phyloP scores from a whole-genome alignment of 2,329 filamentous ascomycete species.

The Aspergillus sp. region DNA sequence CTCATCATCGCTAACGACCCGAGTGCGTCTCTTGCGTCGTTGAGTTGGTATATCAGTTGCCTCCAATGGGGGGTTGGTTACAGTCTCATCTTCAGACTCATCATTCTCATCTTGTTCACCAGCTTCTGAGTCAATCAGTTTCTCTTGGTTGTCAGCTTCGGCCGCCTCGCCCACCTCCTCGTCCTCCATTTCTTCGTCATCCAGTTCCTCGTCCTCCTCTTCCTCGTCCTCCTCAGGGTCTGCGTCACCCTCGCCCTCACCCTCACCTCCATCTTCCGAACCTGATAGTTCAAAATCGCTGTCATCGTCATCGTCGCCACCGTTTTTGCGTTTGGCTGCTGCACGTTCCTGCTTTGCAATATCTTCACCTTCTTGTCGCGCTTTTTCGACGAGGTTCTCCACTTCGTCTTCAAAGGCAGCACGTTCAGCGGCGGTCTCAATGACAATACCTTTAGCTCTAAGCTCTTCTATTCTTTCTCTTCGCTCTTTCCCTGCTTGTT shows the following conservation, averaged over 20 bases:
- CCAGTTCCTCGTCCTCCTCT: conserved; percentile 26
- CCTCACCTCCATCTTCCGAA: conserved; percentile 45
- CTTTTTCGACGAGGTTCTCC: conserved; percentile 84
- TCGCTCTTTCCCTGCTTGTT: conserved; percentile 76
- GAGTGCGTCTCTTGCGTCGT: conserved; percentile 53
- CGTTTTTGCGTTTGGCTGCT: conserved; percentile 63
- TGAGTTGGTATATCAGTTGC: conserved; percentile 48
- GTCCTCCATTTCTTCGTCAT: conserved; percentile 17
- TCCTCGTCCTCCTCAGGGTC: conserved; percentile 33
- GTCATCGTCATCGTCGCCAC: conserved; percentile 37
- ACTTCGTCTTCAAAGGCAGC: conserved; percentile 78
- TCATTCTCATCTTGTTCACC: conserved; percentile 40
- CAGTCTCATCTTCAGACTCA: conserved; percentile 34
- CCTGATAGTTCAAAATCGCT: conserved; percentile 47
- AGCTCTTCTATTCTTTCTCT: conserved; percentile 75
- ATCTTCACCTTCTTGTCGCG: conserved; percentile 74
- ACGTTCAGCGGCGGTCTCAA: conserved; percentile 84
- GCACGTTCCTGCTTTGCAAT: conserved; percentile 76
- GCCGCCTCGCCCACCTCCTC: conserved; percentile 13
- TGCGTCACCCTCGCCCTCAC: conserved; percentile 39
- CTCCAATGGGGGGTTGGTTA: conserved; percentile 37
- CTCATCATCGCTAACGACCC: conserved; percentile 67
- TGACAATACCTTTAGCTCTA: conserved; percentile 72
- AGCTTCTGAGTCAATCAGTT: conserved; percentile 31
- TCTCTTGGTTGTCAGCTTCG: conserved; percentile 17